Conservation (phyloP, 2,329 filamentous ascomycete genomes). For the Venturia nashicola region DNA sequence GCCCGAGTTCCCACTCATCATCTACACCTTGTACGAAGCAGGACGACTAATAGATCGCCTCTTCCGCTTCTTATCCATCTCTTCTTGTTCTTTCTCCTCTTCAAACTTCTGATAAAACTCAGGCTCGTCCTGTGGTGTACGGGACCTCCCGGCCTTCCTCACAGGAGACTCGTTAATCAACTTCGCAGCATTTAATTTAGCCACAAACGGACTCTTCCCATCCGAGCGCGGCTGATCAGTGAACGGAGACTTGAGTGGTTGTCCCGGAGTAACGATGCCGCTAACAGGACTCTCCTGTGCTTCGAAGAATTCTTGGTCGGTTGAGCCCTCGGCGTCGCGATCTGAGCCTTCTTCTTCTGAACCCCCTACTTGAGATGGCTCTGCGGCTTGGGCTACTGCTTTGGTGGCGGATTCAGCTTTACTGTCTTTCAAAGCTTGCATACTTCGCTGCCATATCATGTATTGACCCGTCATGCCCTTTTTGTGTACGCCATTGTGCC, state of each 20-base stretch:
- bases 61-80: not conserved
- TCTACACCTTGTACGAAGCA: not conserved
- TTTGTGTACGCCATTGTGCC: not conserved
- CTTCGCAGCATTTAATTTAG: not conserved
- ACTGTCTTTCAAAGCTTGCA: not conserved
- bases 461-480: not conserved
- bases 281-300: not conserved
- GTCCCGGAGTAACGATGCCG: not conserved
- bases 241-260: not conserved
- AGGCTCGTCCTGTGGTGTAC: not conserved
- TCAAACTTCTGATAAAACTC: not conserved
- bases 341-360: not conserved
- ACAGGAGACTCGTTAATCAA: not conserved
- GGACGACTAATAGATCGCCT: not conserved
- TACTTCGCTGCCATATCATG: not conserved
- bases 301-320: not conserved
- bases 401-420: not conserved
- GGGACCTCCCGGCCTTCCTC: not conserved
- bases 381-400: not conserved
- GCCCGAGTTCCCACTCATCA: not conserved
- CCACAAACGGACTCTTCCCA: not conserved
- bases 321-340: not conserved
- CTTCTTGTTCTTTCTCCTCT: not conserved
- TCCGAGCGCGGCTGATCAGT: not conserved
- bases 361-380: not conserved